These are phyloP conservation scores for Pezizomycotina sp. DNA, from an alignment of 2,329 filamentous ascomycete species.

Conservation along the genomic window DNA sequence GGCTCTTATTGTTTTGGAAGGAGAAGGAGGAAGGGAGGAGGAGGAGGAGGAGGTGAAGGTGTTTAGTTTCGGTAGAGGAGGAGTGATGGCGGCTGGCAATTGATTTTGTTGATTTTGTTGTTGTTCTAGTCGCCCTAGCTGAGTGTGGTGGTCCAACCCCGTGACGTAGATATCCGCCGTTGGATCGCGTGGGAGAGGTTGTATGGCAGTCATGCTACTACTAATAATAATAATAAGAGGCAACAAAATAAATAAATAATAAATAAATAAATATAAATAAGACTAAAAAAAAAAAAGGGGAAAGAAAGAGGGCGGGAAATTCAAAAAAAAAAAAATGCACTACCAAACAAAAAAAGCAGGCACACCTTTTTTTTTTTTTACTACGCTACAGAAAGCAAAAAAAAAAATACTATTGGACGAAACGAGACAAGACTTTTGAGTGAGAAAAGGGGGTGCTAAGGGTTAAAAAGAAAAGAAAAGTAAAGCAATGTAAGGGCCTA, in stretches of 20 bases:
- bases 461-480: no score
- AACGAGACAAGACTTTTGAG: constrained; percentile 11
- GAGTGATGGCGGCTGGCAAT: no score
- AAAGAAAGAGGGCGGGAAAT: constrained; percentile 2
- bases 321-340: constrained; percentile 7
- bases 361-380: no score
- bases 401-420: constrained; percentile 7
- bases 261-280: constrained; percentile 9
- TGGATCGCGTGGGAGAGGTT: constrained; percentile 11
- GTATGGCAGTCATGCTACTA: constrained; percentile 17
- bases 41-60: no score
- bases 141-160: constrained; percentile 8
- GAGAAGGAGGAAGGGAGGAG: constrained; percentile 7
- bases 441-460: constrained; percentile 1
- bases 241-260: no score
- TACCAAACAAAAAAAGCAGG: constrained; percentile 4
- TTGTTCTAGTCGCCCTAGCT: constrained; percentile 12
- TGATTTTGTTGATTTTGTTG: constrained; percentile 4
- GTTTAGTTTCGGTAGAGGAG: no score
- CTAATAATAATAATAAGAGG: background rate
- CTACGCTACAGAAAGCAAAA: constrained; percentile 9
- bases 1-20: constrained; percentile 11
- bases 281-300: constrained; percentile 10
- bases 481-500: no score
- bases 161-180: constrained; percentile 11